Conservation (phyloP, 2,329 filamentous ascomycete genomes). For the Talaromyces sp. region DNA sequence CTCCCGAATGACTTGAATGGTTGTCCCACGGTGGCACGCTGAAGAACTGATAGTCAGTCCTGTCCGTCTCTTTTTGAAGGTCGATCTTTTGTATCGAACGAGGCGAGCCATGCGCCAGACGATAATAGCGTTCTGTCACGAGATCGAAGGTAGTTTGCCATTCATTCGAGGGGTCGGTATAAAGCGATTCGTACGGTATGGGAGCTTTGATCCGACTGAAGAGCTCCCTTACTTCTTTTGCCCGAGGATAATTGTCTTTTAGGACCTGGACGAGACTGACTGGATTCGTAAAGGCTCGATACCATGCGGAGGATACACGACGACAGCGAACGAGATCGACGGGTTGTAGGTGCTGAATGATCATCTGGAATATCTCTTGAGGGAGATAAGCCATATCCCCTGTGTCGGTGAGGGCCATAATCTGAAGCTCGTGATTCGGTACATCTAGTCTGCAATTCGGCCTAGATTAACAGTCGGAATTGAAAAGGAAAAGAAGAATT, state of each 20-base stretch:
- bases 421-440: constrained; percentile 8
- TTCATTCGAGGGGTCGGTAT: constrained; percentile 10
- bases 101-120: constrained; percentile 50
- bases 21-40: constrained; percentile 43
- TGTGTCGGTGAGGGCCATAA: constrained; percentile 15
- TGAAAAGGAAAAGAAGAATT: neutral
- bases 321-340: constrained; percentile 53
- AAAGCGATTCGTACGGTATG: neutral
- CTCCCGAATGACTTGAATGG: constrained; percentile 36
- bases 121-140: constrained; percentile 55
- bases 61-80: constrained; percentile 34
- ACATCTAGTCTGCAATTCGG: constrained; percentile 8
- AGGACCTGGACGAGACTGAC: constrained; percentile 50
- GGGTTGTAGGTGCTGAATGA: constrained; percentile 50
- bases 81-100: constrained; percentile 47
- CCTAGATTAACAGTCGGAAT: neutral
- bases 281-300: constrained; percentile 49
- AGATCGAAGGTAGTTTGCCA: constrained; percentile 43
- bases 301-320: constrained; percentile 51
- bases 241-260: constrained; percentile 52
- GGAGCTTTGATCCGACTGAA: constrained; percentile 2
- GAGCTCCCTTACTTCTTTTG: constrained; percentile 51
- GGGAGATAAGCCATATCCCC: constrained; percentile 44
- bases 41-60: constrained; percentile 39
- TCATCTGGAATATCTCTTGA: constrained; percentile 57